Conservation (phyloP, 2,329 filamentous ascomycete genomes). For the Penicillium rolfsii region DNA sequence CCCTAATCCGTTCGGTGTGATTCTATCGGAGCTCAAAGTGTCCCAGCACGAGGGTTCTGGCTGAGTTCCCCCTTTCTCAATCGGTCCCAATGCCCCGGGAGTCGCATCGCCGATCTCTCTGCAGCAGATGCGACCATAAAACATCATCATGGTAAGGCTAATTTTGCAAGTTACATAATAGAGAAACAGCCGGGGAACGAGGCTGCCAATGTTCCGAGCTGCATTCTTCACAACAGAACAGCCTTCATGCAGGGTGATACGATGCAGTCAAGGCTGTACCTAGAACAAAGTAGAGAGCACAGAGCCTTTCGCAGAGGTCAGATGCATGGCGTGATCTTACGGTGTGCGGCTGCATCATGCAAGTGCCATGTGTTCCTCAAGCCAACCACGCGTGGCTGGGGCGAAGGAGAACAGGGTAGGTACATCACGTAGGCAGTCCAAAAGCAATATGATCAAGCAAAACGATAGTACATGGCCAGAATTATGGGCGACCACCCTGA, state of each 20-base stretch:
- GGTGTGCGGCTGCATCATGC: conserved; percentile 3
- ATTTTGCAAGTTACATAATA: background rate
- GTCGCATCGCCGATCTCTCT: background rate
- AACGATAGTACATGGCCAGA: background rate
- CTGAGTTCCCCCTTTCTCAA: background rate
- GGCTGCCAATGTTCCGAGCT: background rate
- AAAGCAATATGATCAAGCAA: background rate
- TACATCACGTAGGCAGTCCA: background rate
- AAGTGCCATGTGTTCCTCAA: conserved; percentile 7
- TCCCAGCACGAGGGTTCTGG: background rate
- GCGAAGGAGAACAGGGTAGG: background rate
- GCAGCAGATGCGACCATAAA: background rate
- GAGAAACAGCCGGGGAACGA: background rate
- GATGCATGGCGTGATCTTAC: conserved; percentile 3
- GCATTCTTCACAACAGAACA: background rate
- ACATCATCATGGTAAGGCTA: background rate
- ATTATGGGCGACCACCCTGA: background rate
- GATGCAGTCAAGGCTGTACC: background rate
- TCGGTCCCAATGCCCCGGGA: background rate
- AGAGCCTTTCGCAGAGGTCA: conserved; percentile 1
- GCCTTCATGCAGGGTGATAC: background rate
- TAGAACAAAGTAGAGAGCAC: background rate
- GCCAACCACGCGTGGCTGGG: background rate
- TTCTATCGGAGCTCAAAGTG: background rate
- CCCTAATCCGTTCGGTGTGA: background rate